Evolutionary conservation across 2,329 filamentous ascomycete species (phyloP), one percentile per base, ranked within the genome.

Genomic region (Fusarium nanum): DNA sequence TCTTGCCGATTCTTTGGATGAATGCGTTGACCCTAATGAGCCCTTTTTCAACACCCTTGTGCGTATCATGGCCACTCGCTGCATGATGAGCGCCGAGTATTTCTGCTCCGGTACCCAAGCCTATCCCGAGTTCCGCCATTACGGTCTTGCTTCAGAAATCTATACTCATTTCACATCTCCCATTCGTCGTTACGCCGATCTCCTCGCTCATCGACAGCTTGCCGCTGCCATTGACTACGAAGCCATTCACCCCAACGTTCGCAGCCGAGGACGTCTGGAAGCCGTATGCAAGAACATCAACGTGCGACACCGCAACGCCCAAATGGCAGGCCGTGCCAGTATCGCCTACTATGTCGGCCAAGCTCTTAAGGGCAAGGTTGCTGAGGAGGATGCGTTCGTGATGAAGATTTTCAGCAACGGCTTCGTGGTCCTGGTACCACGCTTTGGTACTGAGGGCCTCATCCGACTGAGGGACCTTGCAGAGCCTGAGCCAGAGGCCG

Each of bases 21-120:
- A 82, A 34, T 99, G 96, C 78, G 86, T 91, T 49, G 94, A 98
- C 76, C 82, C 89, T 0, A 78, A 84, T 12, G 93, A 98, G 75
- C 93, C 95, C 28, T 99, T 98, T 84, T 98, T 99, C 88, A 99
- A 99, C 86, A 99, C 95, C 4, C 89, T 99, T 25, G 91, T 99
- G 73, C 93, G 96, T 78, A 97, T 99, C 82, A 92, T 99, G 84
- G 96, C 96, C 12, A 99, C 96, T 11, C 91, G 96, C 23, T 99
- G 96, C 87, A 99, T 99, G 96, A 97, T 97, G 86, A 96, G 93
- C 56, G 96, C 96, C 67, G 96, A 99, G 82, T 99, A 99, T 83
- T 99, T 99, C 82, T 96, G 93, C 82, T 93, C 95, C 0, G 96
- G 96, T 64, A 94, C 94, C 9, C 94, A 98, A 79, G 89, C 94